Base-by-base conservation (phyloP, 2,329 filamentous ascomycete genomes). In the Talaromyces rugulosus region DNA sequence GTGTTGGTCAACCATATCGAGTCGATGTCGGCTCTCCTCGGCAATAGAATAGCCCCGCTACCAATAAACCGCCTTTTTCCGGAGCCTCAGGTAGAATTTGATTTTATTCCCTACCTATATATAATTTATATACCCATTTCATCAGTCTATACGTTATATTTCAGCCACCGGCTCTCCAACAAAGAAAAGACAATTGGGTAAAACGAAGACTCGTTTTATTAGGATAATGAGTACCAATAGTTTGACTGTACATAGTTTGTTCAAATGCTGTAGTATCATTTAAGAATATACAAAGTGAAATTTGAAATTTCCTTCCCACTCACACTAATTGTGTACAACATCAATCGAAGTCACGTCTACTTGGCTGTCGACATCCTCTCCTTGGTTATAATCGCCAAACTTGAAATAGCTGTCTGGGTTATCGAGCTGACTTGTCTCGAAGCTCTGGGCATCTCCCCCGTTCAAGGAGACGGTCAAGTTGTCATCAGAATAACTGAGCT, bases 311-410 rank as follows among this genome's bases (percentile, higher is more conserved):
- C 44, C 9, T 47, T 11, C n/a, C 44, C n/a, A 27, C 6, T 16
- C 18, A 16, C 7, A 4, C 6, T 56, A 51, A 27, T 50, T 31
- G 51, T 62, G 60, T 11, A 55, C 56, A 18, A 62, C 27, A 36
- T 34, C 18, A 27, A 62, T 52, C n/a, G 60, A 62, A 34, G 58
- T 59, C 14, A 67, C 60, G 27, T 66, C 55, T 8, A 72, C 66
- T 52, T 73, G 68, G 1, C 70, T 69, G 2, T 66, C 50, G 50
- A 58, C 63, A 30, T 68, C 64, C n/a, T 34, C 53, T 5, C 68
- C 72, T 63, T 77, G 74, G 63, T 76, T 76, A 61, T 77, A 77
- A 60, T 77, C 75, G 31, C 75, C 74, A 6, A 66, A 72, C 69
- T 77, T 77, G 69, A 77, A 77, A 64, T 76, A 77, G 63, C 73